These are phyloP conservation scores for Letharia lupina DNA, from an alignment of 495 filamentous ascomycete species.

Conservation along the genomic window DNA sequence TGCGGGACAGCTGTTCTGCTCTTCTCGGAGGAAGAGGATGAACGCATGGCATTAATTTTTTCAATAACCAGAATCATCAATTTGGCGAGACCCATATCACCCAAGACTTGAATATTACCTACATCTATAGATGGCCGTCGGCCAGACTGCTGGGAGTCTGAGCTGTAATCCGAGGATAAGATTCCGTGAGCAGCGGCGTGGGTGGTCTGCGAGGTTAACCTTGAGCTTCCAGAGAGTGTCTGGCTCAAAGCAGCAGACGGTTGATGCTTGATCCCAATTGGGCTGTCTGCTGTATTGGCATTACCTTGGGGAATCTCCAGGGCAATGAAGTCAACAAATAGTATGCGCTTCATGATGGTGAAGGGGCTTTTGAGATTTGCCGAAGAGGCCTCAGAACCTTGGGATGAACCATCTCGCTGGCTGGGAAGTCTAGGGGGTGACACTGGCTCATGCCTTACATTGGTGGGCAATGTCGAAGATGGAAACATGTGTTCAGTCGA, in stretches of 20 bases:
- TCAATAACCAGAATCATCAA: conserved; percentile 17
- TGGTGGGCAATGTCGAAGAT: not conserved
- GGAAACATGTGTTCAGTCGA: not conserved
- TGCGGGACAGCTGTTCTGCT: conserved; percentile 1
- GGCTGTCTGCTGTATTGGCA: not conserved
- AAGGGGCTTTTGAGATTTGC: conserved; percentile 13
- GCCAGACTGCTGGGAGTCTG: not conserved
- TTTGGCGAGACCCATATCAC: conserved; percentile 24
- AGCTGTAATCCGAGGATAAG: not conserved
- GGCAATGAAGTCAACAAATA: conserved; percentile 8
- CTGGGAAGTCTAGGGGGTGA: not conserved
- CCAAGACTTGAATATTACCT: conserved; percentile 13
- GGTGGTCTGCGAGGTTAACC: not conserved
- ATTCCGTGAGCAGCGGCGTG: not conserved
- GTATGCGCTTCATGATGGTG: conserved; percentile 10
- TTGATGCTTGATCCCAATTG: not conserved
- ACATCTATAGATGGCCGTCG: conserved; percentile 9
- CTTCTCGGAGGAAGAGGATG: not conserved
- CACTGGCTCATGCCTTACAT: not conserved
- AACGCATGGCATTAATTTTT: conserved; percentile 7
- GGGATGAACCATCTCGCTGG: conserved; percentile 5
- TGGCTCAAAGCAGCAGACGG: not conserved
- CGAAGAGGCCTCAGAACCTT: conserved; percentile 14
- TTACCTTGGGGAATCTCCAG: conserved; percentile 6
- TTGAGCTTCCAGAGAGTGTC: not conserved